Evolutionary conservation across 306 rosid species (phyloP), one percentile per base, ranked within the genome.

Genomic region (Prunus mira): DNA sequence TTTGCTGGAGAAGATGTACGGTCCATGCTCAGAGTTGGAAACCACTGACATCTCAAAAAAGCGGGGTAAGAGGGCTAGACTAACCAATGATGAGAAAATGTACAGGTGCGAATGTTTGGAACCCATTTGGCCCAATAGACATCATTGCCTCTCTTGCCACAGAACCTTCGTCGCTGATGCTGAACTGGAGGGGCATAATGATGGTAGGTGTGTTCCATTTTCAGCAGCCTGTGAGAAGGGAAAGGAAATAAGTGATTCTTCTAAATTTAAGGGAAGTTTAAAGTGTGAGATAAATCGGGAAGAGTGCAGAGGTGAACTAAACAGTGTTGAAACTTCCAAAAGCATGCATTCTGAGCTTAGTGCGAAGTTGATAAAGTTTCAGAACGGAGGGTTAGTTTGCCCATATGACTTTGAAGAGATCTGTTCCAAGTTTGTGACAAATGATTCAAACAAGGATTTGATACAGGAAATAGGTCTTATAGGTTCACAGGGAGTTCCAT

Each of bases 31-130:
- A 72, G 93, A 92, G 76, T 69, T 80, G 60, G 93, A 85, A 82
- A 61, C 74, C 22, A 15, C 83, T 6, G 93, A 96, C 66, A 60
- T 72, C 66, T 58, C 71, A 38, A 91, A 89, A 83, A 90, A 86
- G 85, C 85, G 79, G 54, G 87, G 75, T 62, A 87, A 84, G 74
- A 83, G 63, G 85, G 64, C 87, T 41, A 86, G 87, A 50, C 24
- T 83, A 76, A 61, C 82, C 69, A 76, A 83, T 83, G 93, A 85
- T 76, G 93, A 89, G 32, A 91, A 88, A 76, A 76, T 91, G 89
- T 86, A 72, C 80, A 89, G 98, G 78, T 96, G 99, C 47, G 89
- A 84, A 79, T 96, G 99, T 86, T 86, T 96, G 73, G 98, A 96
- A 81, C 91, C 89, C 76, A 72, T 91, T 67, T 96, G 91, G 93